phyloP scores from a whole-genome alignment of 164 flowering plant species.

The Cinnamomum micranthum region DNA sequence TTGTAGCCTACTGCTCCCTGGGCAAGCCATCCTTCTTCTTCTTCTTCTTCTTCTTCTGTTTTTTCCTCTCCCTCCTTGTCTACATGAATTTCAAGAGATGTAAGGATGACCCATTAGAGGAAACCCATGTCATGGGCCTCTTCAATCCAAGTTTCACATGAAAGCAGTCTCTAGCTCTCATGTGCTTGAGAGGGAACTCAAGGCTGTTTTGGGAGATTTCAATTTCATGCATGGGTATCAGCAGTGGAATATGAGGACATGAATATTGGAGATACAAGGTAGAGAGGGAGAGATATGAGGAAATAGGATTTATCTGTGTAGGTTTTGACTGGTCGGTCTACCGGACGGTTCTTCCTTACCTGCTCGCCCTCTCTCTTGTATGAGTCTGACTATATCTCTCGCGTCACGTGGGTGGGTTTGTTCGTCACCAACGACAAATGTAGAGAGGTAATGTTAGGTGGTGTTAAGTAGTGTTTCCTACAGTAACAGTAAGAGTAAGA shows the following conservation, averaged over 20 bases:
- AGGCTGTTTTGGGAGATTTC: not conserved
- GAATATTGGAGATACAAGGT: too few relatives aligned
- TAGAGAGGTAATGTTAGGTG: too few relatives aligned
- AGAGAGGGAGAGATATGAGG: not conserved
- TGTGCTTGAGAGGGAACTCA: not conserved
- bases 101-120: too few relatives aligned
- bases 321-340: conserved; percentile 64
- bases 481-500: too few relatives aligned
- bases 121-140: too few relatives aligned
- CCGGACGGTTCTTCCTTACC: conserved; percentile 37
- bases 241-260: not conserved
- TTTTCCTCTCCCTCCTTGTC: not conserved
- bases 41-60: not conserved
- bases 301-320: not conserved
- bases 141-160: too few relatives aligned
- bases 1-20: conserved; percentile 45
- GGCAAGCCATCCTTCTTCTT: conserved; percentile 28
- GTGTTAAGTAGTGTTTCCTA: too few relatives aligned
- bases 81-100: too few relatives aligned
- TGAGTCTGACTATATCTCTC: not conserved
- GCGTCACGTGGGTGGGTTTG: not conserved
- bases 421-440: too few relatives aligned
- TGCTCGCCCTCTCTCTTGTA: too few relatives aligned
- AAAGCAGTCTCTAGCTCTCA: too few relatives aligned
- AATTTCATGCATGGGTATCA: not conserved